Conservation (phyloP, 108 stramenopile species). For the Cyclotella sp. region DNA sequence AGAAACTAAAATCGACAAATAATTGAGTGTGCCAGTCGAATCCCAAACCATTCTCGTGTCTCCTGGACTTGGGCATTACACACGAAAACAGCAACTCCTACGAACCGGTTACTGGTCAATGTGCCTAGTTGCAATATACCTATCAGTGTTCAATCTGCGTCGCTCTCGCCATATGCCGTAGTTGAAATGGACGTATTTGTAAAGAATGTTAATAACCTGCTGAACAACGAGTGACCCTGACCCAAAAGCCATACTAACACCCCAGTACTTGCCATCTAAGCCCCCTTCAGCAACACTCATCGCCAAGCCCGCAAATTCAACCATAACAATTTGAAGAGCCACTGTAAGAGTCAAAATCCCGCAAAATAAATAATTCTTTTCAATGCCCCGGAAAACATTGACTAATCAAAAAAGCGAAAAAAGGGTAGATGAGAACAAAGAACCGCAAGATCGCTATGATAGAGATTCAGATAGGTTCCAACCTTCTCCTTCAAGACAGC, state of each 20-base stretch:
- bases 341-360: conserved; percentile 82
- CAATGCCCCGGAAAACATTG: conserved; percentile 85
- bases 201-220: conserved; percentile 51
- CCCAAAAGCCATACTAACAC: conserved; percentile 58
- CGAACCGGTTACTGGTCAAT: conserved; percentile 2
- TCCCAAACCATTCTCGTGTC: neutral
- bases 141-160: neutral
- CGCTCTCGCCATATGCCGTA: conserved; percentile 11
- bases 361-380: conserved; percentile 83
- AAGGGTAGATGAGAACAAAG: neutral
- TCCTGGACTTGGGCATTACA: too few species aligned
- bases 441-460: neutral
- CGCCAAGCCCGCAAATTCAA: conserved; percentile 87
- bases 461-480: conserved; percentile 26
- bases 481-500: conserved; percentile 84
- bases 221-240: conserved; percentile 67
- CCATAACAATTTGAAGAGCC: conserved; percentile 88
- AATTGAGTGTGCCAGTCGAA: neutral
- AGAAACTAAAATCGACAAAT: neutral
- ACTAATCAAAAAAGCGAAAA: conserved; percentile 35
- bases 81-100: too few species aligned
- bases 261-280: conserved; percentile 57
- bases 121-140: conserved; percentile 14
- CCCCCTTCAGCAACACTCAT: conserved; percentile 73
- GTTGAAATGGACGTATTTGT: neutral